A percentile compares a stretch with the other conserved stretches of the same genome.
phyloP scores from a whole-genome alignment of 176 grass and related monocot species.

The Bonia amplexicaulis region DNA sequence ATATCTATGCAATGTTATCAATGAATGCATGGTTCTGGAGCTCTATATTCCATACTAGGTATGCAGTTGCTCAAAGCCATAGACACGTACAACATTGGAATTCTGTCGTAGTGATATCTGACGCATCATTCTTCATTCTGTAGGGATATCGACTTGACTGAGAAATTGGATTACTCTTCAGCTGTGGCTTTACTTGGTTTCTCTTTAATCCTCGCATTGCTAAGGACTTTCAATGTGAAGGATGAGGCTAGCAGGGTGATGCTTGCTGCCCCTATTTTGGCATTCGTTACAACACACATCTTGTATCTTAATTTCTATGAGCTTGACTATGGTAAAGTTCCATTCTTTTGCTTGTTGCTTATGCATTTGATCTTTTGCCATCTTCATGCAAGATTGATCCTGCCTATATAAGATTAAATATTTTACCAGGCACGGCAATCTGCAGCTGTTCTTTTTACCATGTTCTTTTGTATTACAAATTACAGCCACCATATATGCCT shows the following conservation, averaged over 20 bases:
- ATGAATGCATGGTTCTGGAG: conserved; percentile 99
- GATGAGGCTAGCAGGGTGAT: conserved; percentile 95
- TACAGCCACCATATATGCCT: neutral
- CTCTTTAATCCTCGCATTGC: conserved; percentile 73
- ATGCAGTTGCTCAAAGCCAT: conserved; percentile 16
- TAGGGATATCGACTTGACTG: conserved; percentile 91
- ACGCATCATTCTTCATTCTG: conserved; percentile 18
- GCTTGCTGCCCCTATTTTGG: conserved; percentile 85
- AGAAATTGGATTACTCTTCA: conserved; percentile 94
- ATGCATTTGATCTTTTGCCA: neutral
- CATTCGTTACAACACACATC: conserved; percentile 93
- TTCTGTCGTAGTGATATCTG: neutral
- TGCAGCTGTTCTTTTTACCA: neutral
- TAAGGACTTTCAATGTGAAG: conserved; percentile 85
- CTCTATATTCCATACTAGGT: conserved; percentile 88
- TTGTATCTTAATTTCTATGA: conserved; percentile 96
- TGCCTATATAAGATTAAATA: neutral
- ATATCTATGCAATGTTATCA: conserved; percentile 88
- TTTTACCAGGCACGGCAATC: neutral
- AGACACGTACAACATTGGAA: neutral
- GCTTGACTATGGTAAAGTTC: conserved; percentile 71
- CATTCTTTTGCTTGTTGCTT: conserved; percentile 9
- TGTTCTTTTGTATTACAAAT: neutral
- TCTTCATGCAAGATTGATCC: neutral
- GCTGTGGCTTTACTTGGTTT: conserved; percentile 83